Evolutionary conservation across 257 asterid species (phyloP).

Genomic region (Plantago major): DNA sequence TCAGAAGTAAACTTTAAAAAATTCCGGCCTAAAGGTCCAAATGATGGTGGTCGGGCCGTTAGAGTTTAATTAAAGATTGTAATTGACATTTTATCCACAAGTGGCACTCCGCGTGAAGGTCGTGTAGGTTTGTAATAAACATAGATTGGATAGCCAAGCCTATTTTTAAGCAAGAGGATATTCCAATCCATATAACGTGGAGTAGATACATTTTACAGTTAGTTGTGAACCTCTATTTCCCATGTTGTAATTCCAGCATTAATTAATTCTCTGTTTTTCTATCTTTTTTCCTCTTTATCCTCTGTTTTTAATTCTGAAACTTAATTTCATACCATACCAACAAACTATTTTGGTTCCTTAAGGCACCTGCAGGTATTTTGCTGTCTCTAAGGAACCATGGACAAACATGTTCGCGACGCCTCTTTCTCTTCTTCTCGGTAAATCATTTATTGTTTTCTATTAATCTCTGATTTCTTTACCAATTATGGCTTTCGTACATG

Average conservation of each 20-base stretch:
- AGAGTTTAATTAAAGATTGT: too few relatives aligned
- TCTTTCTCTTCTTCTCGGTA: slow-evolving; percentile 47
- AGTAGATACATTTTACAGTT: slow-evolving; percentile 13
- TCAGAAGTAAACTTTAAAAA: too few relatives aligned
- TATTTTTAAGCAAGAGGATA: slow-evolving; percentile 26
- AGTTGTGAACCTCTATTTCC: slow-evolving; percentile 22
- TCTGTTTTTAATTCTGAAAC: slow-evolving; percentile 8
- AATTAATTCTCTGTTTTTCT: slow-evolving; percentile 11
- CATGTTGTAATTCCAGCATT: neutral
- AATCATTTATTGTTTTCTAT: neutral
- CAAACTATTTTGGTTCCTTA: slow-evolving; percentile 3
- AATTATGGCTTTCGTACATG: neutral
- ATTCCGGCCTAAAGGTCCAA: too few relatives aligned
- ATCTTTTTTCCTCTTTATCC: slow-evolving; percentile 22
- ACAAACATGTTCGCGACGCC: slow-evolving; percentile 30
- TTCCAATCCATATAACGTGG: neutral
- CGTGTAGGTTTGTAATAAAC: neutral
- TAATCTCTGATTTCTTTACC: neutral
- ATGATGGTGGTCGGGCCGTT: too few relatives aligned
- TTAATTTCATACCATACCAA: slow-evolving; percentile 19
- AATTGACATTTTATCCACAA: too few relatives aligned
- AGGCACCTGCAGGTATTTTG: slow-evolving; percentile 6
- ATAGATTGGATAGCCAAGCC: slow-evolving; percentile 7
- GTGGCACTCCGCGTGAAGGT: neutral
- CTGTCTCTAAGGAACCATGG: slow-evolving; percentile 62